Evolutionary conservation across 2,329 filamentous ascomycete species (phyloP), one percentile per base, ranked within the genome.

Genomic region (Arthrinium puccinioides): DNA sequence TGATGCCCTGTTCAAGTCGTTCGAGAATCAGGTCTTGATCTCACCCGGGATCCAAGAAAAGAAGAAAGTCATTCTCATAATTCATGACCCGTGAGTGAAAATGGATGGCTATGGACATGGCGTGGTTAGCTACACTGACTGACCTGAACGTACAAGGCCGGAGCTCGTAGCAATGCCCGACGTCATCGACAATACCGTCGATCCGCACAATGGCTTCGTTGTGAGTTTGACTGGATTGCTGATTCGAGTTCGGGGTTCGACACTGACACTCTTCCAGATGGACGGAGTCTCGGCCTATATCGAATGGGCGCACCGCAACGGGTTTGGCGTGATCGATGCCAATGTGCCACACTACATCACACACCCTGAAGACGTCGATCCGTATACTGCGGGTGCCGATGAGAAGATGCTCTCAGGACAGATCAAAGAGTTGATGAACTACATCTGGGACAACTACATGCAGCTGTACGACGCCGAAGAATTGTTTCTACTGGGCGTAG

Each of bases 401-500:
- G 74, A 74, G 46, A 62, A 58, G 36, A 61, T 59, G 2, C 54
- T 78, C 7, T 71, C 82, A 44, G 66, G 69, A 38, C 75, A 76
- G 57, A 80, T 76, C 0, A 79, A 84, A 44, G 81, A 90, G 43
- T 66, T 96, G 9, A 78, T 90, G 5, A 79, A 75, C 42, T 97
- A 95, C 53, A 67, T 98, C 11, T 98, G 92, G 92, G 89, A 96
- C 50, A 98, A 98, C 55, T 96, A 96, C 54, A 79, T 98, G 15
- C 86, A 95, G 67, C 70, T 85, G 21, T 80, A 81, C 35, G 74
- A 85, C 3, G 70, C 75, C 0, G 79, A 82, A 6, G 78, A 90
- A 36, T 76, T 97, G 13, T 85, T 94, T 54, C 69, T 98, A 16
- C 71, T 98, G 54, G 90, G 92, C 1, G 79, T 94, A 2, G 92